Evolutionary conservation across 1,284 basidiomycete genomes (phyloP), one percentile per base, ranked within the genome.

Genomic region (Heterobasidion irregulare): DNA sequence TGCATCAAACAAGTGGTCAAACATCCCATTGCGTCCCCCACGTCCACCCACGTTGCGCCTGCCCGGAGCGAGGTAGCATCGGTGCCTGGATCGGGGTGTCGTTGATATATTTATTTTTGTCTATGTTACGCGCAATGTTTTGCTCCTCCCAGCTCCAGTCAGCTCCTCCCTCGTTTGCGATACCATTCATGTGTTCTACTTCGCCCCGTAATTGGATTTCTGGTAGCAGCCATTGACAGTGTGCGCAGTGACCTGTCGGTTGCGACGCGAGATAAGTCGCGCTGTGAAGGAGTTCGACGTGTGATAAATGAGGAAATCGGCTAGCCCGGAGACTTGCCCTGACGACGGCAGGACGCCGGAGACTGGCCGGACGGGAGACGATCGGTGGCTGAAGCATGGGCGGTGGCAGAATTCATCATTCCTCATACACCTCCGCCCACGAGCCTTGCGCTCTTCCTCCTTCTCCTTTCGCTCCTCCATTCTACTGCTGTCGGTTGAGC

Each of bases 401-500:
- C 18, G n/a, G 43, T 49, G 16, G 46, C 53, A 16, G 49, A 9
- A 34, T 19, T 50, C 36, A 19, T 50, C 19, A 18, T 35, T 50
- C 43, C 49, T 50, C 36, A 44, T 18, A 36, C 52, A 19, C n/a
- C 9, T 18, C 35, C 46, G 13, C 41, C 18, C 41, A 26, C 33
- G n/a, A 18, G 54, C 47, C 18, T 50, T 44, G 38, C 35, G 44
- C 33, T 18, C 45, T 33, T 19, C 19, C 33, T 38, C 53, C 47
- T 33, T 48, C 33, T 52, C 46, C 43, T 19, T 55, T 47, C 50
- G 53, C 54, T 52, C 47, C 52, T 49, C 35, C 47, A 33, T 32
- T 46, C 26, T 67, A 61, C 64, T 26, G 63, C 60, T 66, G 68
- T 66, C 68, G 66, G 38, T 70, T 69, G 76, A 80, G 79, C 80